Evolutionary conservation across 345 rosid genomes (phyloP), one percentile per base, ranked within the genome.

Genomic region (Populus pruinosa): DNA sequence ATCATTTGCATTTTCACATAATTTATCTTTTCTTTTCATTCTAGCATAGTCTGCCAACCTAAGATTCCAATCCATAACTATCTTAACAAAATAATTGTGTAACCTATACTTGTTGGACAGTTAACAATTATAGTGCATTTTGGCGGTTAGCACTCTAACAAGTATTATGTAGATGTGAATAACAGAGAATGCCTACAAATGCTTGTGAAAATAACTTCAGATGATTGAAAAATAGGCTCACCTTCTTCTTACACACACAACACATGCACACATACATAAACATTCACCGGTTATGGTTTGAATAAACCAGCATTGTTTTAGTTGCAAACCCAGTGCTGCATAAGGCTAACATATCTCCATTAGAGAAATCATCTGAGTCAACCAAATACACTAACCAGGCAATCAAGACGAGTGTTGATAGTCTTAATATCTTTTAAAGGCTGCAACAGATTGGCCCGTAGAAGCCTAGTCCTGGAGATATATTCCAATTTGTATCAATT

Each of bases 401-500:
- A 93, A 86, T 93, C 94, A 29, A 93, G 91, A 74, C 99, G 99
- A 78, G 93, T 90, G 80, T 86, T 92, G 79, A 95, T 93, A 72
- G 99, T 95, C 87, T 91, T 92, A 63, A 89, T 88, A 84, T 95
- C 99, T 87, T 93, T 95, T 80, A 93, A 79, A 75, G 99, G 99
- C 92, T 95, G 99, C 85, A 95, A 85, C 78, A 95, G 89, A 85
- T 95, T 95, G 79, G 99, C 99, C 62, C 98, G 96, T 55, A 95
- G 97, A 84, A 95, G 94, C 84, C 98, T 90, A 76, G 97, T 91
- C 91, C 99, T 95, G 91, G 69, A 78, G 79, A 87, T 77, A 78
- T 82, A 67, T 79, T 79, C 72, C 7, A 73, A 74, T 17, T 43
- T 56, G 20, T 49, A 64, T 83, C 75, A 78, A 67, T 18, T 76